These are phyloP conservation scores for Eremothecium sinecaudum DNA, from an alignment of 1,139 yeast genomes.

Conservation along the genomic window DNA sequence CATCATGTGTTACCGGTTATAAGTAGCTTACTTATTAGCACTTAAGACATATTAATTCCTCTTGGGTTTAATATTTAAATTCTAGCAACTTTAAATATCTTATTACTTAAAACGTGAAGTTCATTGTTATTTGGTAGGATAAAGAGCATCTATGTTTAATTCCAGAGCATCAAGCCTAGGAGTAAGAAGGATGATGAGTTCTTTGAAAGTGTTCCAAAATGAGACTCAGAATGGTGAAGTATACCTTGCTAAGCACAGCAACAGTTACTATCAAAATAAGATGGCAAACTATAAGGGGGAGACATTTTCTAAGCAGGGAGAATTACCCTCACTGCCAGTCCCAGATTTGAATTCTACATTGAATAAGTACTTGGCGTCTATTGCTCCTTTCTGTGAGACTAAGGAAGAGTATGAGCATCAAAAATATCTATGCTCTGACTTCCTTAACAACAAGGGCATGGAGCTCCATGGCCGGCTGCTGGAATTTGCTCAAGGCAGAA, in stretches of 20 bases:
- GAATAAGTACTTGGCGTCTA: constrained; percentile 56
- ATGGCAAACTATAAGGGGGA: constrained; percentile 44
- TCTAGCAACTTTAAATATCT: no score
- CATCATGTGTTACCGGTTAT: no score
- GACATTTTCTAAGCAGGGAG: constrained; percentile 61
- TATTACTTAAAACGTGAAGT: no score
- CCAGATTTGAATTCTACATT: constrained; percentile 72
- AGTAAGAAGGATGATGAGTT: constrained; percentile 8
- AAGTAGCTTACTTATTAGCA: no score
- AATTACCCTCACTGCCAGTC: constrained; percentile 79
- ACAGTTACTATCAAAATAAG: constrained; percentile 17
- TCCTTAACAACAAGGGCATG: constrained; percentile 57
- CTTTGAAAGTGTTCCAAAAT: constrained; percentile 14
- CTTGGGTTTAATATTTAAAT: no score
- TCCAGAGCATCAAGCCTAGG: not conserved
- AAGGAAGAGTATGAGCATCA: constrained; percentile 47
- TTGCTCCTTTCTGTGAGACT: constrained; percentile 56
- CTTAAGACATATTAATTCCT: no score
- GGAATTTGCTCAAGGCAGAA: constrained; percentile 48
- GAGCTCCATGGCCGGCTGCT: constrained; percentile 58
- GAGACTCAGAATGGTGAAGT: constrained; percentile 24
- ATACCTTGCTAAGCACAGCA: constrained; percentile 21
- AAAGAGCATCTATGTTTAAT: no score
- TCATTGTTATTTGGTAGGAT: no score
- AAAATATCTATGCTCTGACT: constrained; percentile 53